A percentile compares a stretch with the other conserved stretches of the same genome.
These are phyloP conservation scores for Cladosporium sp. DNA, from an alignment of 2,329 filamentous ascomycete species.

Conservation along the genomic window DNA sequence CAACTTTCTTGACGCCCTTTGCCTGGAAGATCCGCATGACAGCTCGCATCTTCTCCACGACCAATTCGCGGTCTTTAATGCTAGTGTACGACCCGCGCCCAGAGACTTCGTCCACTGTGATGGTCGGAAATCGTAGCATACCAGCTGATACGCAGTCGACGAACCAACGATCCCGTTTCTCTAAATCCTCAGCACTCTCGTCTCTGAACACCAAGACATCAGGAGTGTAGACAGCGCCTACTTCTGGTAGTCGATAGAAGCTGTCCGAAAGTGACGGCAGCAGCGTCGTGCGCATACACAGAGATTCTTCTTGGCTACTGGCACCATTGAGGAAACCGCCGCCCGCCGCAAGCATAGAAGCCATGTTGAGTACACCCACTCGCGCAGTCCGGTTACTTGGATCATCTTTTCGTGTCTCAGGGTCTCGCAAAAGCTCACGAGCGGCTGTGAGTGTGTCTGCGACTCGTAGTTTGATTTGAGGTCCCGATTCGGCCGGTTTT, in stretches of 20 bases:
- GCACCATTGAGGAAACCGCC: constrained; percentile 58
- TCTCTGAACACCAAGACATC: constrained; percentile 55
- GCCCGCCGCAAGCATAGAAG: constrained; percentile 55
- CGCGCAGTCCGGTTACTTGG: constrained; percentile 25
- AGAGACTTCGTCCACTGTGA: constrained; percentile 37
- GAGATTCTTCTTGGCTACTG: constrained; percentile 54
- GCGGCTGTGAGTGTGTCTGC: constrained; percentile 55
- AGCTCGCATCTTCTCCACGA: constrained; percentile 50
- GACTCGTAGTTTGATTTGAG: constrained; percentile 38
- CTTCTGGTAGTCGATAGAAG: constrained; percentile 55
- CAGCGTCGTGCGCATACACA: constrained; percentile 56
- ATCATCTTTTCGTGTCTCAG: constrained; percentile 18
- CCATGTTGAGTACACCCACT: constrained; percentile 58
- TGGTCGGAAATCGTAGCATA: constrained; percentile 51
- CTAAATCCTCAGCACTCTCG: constrained; percentile 29
- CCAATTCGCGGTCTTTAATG: constrained; percentile 45
- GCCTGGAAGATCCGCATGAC: constrained; percentile 49
- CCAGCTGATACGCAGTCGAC: constrained; percentile 54
- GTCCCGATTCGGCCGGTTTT: neutral
- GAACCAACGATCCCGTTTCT: constrained; percentile 49
- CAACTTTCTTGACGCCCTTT: constrained; percentile 43
- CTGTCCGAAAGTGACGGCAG: constrained; percentile 52
- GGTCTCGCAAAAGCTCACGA: constrained; percentile 21
- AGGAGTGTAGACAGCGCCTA: constrained; percentile 50
- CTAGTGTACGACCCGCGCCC: constrained; percentile 30